These are phyloP conservation scores for Paxillus ammoniavirescens DNA, from an alignment of 768 basidiomycete species.

Conservation along the genomic window DNA sequence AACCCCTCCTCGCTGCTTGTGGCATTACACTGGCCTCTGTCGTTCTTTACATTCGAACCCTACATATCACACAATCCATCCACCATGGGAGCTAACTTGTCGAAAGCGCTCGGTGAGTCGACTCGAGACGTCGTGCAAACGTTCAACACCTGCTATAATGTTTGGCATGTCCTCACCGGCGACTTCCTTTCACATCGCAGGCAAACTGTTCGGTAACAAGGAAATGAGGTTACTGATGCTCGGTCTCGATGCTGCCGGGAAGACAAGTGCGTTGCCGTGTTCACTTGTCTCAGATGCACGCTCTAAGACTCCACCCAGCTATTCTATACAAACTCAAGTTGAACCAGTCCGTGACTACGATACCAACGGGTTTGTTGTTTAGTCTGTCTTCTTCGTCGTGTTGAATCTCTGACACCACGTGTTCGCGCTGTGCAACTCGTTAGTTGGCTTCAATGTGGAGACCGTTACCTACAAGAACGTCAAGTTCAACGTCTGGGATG, in stretches of 20 bases:
- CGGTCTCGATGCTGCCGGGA: conserved; percentile 96
- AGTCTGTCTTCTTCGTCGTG: neutral
- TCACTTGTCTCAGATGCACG: neutral
- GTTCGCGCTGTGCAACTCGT: neutral
- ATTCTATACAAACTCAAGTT: conserved; percentile 99
- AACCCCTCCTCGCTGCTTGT: conserved; percentile 21
- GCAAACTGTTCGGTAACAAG: conserved; percentile 96
- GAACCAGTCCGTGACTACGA: conserved; percentile 98
- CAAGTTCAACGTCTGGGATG: conserved; percentile 94
- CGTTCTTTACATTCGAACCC: conserved; percentile 58
- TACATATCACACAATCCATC: conserved; percentile 7
- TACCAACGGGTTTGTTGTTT: conserved; percentile 74
- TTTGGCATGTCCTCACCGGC: neutral
- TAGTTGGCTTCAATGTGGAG: conserved; percentile 98
- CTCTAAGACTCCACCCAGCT: conserved; percentile 46
- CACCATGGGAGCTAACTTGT: conserved; percentile 83
- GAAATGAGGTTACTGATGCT: conserved; percentile 98
- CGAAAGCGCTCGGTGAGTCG: conserved; percentile 72
- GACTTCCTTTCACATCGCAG: conserved; percentile 37
- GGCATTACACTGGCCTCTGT: conserved; percentile 40
- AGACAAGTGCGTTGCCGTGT: conserved; percentile 75
- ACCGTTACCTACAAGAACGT: conserved; percentile 99
- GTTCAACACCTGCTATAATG: neutral
- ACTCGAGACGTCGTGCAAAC: too few species aligned
- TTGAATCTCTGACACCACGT: conserved; percentile 1